Percentiles rank a stretch among this genome's conserved stretches.
phyloP scores from a whole-genome alignment of 2,329 filamentous ascomycete species.

The Sclerotinia minor region DNA sequence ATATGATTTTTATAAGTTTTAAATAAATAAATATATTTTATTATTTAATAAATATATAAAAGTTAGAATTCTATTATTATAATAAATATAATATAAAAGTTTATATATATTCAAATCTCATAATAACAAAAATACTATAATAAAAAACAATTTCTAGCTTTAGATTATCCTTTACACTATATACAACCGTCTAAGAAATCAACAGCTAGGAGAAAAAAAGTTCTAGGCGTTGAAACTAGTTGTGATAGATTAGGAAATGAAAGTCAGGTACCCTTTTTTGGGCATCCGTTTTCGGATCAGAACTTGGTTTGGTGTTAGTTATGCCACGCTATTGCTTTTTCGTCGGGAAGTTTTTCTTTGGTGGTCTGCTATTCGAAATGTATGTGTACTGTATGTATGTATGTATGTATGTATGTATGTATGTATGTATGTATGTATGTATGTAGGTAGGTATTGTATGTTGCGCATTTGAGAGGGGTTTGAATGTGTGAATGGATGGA shows the following conservation, averaged over 20 bases:
- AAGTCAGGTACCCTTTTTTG: slow-evolving; percentile 2
- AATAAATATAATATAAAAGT: no score
- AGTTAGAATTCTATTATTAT: no score
- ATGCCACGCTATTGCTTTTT: slow-evolving; percentile 2
- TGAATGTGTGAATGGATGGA: background rate
- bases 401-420: no score
- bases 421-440: background rate
- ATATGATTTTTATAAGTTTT: no score
- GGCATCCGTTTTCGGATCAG: slow-evolving; percentile 2
- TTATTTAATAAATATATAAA: no score
- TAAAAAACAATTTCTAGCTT: no score
- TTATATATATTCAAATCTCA: no score
- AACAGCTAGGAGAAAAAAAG: background rate
- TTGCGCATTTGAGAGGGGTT: background rate
- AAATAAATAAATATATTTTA: no score
- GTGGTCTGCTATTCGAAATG: background rate
- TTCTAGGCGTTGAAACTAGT: slow-evolving; percentile 2
- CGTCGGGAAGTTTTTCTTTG: background rate
- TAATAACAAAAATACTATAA: no score
- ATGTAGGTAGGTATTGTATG: background rate
- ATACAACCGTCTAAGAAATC: background rate
- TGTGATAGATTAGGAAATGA: background rate
- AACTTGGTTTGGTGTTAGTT: slow-evolving; percentile 7
- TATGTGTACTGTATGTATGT: background rate
- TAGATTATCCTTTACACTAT: background rate